These are phyloP conservation scores for Mercurialis annua DNA, from an alignment of 345 rosid genomes.

Conservation along the genomic window DNA sequence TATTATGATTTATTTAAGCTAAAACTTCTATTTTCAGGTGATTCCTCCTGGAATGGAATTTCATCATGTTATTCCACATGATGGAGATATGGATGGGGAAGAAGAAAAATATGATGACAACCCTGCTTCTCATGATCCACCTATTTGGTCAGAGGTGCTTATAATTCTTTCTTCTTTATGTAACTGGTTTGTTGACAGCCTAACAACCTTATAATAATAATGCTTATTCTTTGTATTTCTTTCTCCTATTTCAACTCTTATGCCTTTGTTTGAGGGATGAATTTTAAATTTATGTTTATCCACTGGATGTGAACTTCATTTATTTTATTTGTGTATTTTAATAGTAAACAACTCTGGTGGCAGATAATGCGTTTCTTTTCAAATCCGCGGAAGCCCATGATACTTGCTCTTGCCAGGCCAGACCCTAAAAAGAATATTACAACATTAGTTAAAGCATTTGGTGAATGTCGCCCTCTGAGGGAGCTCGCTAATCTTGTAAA, in stretches of 20 bases:
- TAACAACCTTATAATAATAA: neutral
- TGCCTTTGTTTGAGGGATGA: neutral
- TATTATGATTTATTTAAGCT: neutral
- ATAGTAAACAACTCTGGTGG: conserved; percentile 2
- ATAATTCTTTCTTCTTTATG: conserved; percentile 3
- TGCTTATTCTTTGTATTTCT: neutral
- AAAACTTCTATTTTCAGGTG: conserved; percentile 39
- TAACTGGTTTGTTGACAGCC: neutral
- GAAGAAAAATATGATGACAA: conserved; percentile 72
- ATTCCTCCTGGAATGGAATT: conserved; percentile 99
- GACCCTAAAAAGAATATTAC: conserved; percentile 97
- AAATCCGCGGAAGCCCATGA: conserved; percentile 92
- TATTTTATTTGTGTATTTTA: neutral
- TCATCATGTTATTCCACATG: conserved; percentile 79
- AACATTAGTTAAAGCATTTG: conserved; percentile 91
- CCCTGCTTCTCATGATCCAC: conserved; percentile 72
- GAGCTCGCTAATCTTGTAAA: conserved; percentile 94
- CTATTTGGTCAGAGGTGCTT: conserved; percentile 84
- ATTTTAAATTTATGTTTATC: conserved; percentile 7
- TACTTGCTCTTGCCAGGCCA: conserved; percentile 96
- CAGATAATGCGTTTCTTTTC: conserved; percentile 96
- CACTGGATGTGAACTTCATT: neutral
- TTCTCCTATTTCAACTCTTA: neutral
- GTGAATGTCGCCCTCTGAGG: conserved; percentile 90
- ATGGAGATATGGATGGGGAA: conserved; percentile 85